A percentile compares a stretch with the other conserved stretches of the same genome.
phyloP scores from a whole-genome alignment of 371 early-diverging fungal genomes.

The Nosema bombycis region DNA sequence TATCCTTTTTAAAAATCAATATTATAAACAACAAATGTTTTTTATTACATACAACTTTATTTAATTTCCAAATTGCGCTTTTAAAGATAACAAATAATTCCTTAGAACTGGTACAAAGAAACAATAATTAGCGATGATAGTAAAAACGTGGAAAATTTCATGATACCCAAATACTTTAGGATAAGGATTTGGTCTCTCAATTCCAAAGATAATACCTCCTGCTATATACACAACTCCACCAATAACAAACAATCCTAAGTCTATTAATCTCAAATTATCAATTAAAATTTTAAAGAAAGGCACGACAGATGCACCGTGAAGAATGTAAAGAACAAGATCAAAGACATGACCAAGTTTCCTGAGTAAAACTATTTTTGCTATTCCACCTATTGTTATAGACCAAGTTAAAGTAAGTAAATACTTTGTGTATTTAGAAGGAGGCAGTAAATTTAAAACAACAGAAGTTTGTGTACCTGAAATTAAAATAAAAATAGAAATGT shows the following conservation, averaged over 20 bases:
- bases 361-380: slow-evolving; percentile 58
- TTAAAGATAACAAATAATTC: slow-evolving; percentile 39
- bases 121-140: slow-evolving; percentile 63
- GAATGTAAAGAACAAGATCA: slow-evolving; percentile 62
- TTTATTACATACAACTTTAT: too few species aligned
- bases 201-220: slow-evolving; percentile 64
- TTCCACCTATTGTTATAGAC: slow-evolving; percentile 59
- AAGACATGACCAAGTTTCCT: slow-evolving; percentile 48
- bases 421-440: slow-evolving; percentile 6
- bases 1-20: too few species aligned
- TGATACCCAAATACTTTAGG: slow-evolving; percentile 65
- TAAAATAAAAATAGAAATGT: slow-evolving; percentile 65
- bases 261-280: slow-evolving; percentile 13
- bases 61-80: neutral
- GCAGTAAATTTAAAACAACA: slow-evolving; percentile 44
- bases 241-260: slow-evolving; percentile 45
- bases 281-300: slow-evolving; percentile 52
- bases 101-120: slow-evolving; percentile 61
- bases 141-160: slow-evolving; percentile 65
- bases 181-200: slow-evolving; percentile 61
- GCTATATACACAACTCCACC: slow-evolving; percentile 64
- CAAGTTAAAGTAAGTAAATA: slow-evolving; percentile 52
- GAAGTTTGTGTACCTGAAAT: slow-evolving; percentile 66
- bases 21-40: too few species aligned
- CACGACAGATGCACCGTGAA: slow-evolving; percentile 62